A percentile compares a stretch with the other conserved stretches of the same genome.
phyloP scores from a whole-genome alignment of 2,329 filamentous ascomycete species.

The Aciculosporium take region DNA sequence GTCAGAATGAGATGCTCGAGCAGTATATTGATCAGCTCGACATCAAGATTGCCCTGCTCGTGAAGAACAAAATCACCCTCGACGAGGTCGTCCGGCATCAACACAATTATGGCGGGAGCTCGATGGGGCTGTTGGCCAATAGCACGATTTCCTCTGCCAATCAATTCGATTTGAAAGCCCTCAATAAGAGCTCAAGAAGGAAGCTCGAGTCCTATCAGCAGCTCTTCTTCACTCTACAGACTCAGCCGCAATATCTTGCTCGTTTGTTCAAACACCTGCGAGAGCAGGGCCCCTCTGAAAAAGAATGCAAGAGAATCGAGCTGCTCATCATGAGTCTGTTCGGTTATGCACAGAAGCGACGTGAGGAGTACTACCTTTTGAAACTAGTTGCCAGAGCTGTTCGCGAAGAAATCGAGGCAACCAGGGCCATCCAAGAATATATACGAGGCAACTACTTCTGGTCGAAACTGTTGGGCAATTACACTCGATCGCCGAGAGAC shows the following conservation, averaged over 20 bases:
- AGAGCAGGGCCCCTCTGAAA: slow-evolving; percentile 73
- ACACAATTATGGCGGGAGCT: slow-evolving; percentile 84
- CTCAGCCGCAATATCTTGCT: slow-evolving; percentile 87
- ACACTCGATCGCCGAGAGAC: slow-evolving; percentile 80
- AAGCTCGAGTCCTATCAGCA: slow-evolving; percentile 97
- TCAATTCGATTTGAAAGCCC: slow-evolving; percentile 88
- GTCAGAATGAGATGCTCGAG: slow-evolving; percentile 92
- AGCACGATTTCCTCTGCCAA: slow-evolving; percentile 79
- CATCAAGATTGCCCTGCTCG: slow-evolving; percentile 94
- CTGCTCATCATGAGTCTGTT: slow-evolving; percentile 93
- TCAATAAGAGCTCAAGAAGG: slow-evolving; percentile 91
- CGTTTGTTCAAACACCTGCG: slow-evolving; percentile 73
- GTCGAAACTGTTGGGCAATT: slow-evolving; percentile 72
- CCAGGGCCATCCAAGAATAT: slow-evolving; percentile 65
- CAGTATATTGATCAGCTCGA: slow-evolving; percentile 97
- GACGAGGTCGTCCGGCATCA: slow-evolving; percentile 97
- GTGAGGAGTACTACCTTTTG: slow-evolving; percentile 92
- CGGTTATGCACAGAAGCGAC: slow-evolving; percentile 88
- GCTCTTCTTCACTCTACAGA: slow-evolving; percentile 93
- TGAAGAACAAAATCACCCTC: slow-evolving; percentile 98
- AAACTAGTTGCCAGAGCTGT: slow-evolving; percentile 75
- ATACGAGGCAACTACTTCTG: slow-evolving; percentile 86
- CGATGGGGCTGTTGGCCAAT: slow-evolving; percentile 73
- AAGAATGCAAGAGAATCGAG: slow-evolving; percentile 84
- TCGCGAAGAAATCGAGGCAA: slow-evolving; percentile 69